Conservation (phyloP, 73 alveolate species). For the Effrenium voratum region DNA sequence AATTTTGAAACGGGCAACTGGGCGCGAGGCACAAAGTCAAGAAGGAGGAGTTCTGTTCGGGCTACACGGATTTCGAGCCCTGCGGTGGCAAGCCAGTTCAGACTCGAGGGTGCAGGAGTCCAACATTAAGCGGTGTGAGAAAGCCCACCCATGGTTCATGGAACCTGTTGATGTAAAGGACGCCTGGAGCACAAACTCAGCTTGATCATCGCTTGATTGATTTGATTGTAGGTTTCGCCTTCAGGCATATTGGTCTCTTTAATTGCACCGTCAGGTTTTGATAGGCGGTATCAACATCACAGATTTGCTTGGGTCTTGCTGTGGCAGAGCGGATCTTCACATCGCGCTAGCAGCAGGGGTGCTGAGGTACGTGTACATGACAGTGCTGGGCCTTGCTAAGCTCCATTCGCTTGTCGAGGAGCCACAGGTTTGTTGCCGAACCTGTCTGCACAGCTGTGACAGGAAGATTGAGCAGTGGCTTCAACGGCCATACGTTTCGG, state of each 20-base stretch:
- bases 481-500: no score
- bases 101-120: background rate
- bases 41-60: constrained; percentile 56
- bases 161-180: no score
- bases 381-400: constrained; percentile 73
- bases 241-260: background rate
- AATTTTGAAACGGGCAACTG: no score
- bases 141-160: no score
- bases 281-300: background rate
- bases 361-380: constrained; percentile 74
- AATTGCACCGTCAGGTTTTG: background rate
- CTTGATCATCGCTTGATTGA: no score
- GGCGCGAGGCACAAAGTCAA: constrained; percentile 68
- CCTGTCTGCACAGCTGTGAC: no score
- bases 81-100: background rate
- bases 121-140: background rate
- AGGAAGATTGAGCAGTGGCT: no score
- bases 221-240: no score
- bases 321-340: background rate
- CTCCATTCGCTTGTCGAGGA: constrained; percentile 78
- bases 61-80: constrained; percentile 72
- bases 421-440: no score
- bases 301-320: background rate
- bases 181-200: no score
- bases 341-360: background rate